phyloP scores from a whole-genome alignment of 805 yeast species.

The Lipomyces sp. region DNA sequence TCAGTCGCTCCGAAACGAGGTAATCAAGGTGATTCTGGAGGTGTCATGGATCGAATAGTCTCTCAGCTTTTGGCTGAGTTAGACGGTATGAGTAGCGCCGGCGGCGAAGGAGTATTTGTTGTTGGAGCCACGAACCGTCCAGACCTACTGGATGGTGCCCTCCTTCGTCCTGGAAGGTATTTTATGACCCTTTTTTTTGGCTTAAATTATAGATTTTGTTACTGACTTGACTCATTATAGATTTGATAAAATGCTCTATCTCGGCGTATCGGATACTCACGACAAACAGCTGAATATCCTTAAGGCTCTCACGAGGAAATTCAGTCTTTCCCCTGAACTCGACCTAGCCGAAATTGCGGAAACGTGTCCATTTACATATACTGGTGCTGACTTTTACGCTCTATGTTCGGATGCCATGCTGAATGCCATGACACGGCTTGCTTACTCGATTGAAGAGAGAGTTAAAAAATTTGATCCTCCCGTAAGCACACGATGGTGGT shows the following conservation, averaged over 20 bases:
- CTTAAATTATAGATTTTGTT: background rate
- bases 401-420: conserved; percentile 93
- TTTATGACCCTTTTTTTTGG: background rate
- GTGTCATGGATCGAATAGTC: conserved; percentile 98
- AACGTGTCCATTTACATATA: conserved; percentile 80
- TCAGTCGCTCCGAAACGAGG: conserved; percentile 99
- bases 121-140: conserved; percentile 99
- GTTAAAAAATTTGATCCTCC: conserved; percentile 52
- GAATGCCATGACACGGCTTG: conserved; percentile 91
- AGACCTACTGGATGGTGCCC: conserved; percentile 88
- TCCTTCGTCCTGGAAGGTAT: conserved; percentile 52
- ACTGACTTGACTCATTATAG: conserved; percentile 59
- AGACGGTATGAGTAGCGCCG: conserved; percentile 86
- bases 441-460: conserved; percentile 67
- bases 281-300: conserved; percentile 83
- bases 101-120: conserved; percentile 87
- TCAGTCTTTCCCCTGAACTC: conserved; percentile 55
- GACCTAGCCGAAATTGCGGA: conserved; percentile 58
- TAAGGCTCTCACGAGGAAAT: conserved; percentile 81
- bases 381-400: conserved; percentile 98
- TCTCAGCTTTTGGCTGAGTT: conserved; percentile 91
- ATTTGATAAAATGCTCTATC: conserved; percentile 89
- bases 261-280: conserved; percentile 89
- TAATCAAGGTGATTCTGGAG: conserved; percentile 97
- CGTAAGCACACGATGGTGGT: conserved; percentile 81